Base-by-base conservation (phyloP, 2,329 filamentous ascomycete genomes). In the Cladosporium sphaerospermum region DNA sequence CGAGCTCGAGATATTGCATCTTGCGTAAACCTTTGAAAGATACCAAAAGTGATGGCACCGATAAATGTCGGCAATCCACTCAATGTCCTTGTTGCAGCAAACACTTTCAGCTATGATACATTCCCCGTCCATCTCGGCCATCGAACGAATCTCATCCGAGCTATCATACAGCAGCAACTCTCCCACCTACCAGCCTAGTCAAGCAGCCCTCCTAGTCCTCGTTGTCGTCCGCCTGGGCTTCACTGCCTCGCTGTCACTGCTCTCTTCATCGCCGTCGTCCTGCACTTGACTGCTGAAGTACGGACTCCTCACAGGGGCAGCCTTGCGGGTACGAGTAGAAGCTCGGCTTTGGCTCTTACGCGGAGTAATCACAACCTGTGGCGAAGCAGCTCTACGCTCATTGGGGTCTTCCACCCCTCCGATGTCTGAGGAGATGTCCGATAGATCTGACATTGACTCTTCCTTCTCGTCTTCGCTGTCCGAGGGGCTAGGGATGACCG, bases 201-300 rank as follows among this genome's bases (percentile, higher is more conserved):
- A 53, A 33, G n/a, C 43, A 46, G 42, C 41, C n/a, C 52, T 31
- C 39, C 63, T 62, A 1, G 66, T 69, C 44, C 66, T 56, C 45
- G 64, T 60, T 39, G 66, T 68, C 16, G 65, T 67, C 16, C 54
- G 46, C 10, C 61, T 56, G 3, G 64, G 64, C 57, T 60, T 57
- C 1, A 67, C 56, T 10, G 64, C 57, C 54, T 69, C 66, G 34
- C 60, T 53, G 18, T 64, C 62, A 39, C 57, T 62, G 9, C 57
- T 57, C 23, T 56, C 54, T 19, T 55, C 56, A 19, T 60, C 54
- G 11, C 57, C 58, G 19, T 58, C 54, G 4, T 51, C 52, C 5
- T 46, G 52, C 9, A 9, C 50, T 13, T 56, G 54, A 36, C 53
- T 49, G n/a, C 51, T 42, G 36, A 67, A 63, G 45, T 64, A 67